Percentiles rank a stretch among this genome's conserved stretches.
Evolutionary conservation across 306 rosid species (phyloP).

Genomic region (Lathyrus sativus): DNA sequence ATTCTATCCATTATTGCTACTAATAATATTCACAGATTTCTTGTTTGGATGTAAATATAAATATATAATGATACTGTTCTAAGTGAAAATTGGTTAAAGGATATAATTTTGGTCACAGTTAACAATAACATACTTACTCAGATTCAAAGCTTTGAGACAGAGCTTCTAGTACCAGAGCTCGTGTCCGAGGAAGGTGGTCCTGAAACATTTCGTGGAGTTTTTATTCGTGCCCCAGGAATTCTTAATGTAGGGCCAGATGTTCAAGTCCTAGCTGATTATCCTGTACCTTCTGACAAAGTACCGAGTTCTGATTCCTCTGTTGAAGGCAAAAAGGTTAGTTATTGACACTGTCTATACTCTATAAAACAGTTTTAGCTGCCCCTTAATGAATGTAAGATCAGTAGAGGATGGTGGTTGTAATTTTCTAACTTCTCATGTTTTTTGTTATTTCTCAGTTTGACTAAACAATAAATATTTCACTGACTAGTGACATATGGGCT

Average conservation of each 20-base stretch:
- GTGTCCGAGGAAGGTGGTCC: constrained; percentile 86
- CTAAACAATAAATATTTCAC: background rate
- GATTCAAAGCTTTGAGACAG: constrained; percentile 92
- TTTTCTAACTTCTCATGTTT: constrained; percentile 13
- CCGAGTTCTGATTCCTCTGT: constrained; percentile 43
- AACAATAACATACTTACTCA: constrained; percentile 37
- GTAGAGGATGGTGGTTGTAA: background rate
- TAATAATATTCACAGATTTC: constrained; percentile 1
- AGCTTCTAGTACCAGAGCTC: constrained; percentile 71
- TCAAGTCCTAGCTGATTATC: constrained; percentile 74
- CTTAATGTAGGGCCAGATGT: constrained; percentile 91
- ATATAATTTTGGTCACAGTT: constrained; percentile 13
- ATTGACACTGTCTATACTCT: constrained; percentile 1
- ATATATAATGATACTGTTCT: background rate
- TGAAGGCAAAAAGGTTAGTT: constrained; percentile 61
- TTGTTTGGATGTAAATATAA: background rate
- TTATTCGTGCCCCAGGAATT: constrained; percentile 96
- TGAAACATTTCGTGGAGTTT: constrained; percentile 81
- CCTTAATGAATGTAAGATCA: background rate
- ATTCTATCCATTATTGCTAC: background rate
- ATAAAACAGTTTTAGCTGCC: constrained; percentile 12
- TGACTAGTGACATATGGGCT: background rate
- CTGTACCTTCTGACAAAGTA: constrained; percentile 46
- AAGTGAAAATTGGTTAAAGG: background rate
- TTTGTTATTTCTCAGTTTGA: background rate